Percentiles rank a stretch among this genome's conserved stretches.
phyloP scores from a whole-genome alignment of 768 basidiomycete genomes.

The Lactifluus piperatus region DNA sequence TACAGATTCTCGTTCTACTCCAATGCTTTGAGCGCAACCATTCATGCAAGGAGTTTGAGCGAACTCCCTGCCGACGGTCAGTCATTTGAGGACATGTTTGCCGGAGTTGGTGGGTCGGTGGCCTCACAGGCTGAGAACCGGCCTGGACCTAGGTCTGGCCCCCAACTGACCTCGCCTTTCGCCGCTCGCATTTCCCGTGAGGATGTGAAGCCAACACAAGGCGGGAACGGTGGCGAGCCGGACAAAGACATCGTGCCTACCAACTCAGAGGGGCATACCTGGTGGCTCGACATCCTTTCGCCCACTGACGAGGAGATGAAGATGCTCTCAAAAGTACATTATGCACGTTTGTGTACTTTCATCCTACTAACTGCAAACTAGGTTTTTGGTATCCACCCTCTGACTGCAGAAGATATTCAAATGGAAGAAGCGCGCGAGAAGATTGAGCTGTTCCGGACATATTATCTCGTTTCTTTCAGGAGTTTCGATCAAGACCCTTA shows the following conservation, averaged over 20 bases:
- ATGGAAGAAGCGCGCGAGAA: slow-evolving; percentile 99
- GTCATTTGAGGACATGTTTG: slow-evolving; percentile 85
- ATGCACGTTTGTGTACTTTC: not conserved
- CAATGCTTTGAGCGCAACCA: slow-evolving; percentile 83
- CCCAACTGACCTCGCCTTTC: not conserved
- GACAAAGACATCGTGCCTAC: not conserved
- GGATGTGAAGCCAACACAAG: not conserved
- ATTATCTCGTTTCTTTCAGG: slow-evolving; percentile 98
- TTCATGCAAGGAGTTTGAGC: slow-evolving; percentile 86
- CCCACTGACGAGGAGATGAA: slow-evolving; percentile 99
- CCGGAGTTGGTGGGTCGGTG: slow-evolving; percentile 32
- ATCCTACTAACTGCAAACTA: slow-evolving; percentile 26
- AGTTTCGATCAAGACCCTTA: slow-evolving; percentile 98
- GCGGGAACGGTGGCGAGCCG: not conserved
- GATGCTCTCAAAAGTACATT: slow-evolving; percentile 76
- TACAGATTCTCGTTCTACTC: slow-evolving; percentile 99
- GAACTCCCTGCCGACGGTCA: slow-evolving; percentile 94
- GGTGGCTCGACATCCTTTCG: slow-evolving; percentile 93
- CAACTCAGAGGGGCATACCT: slow-evolving; percentile 60
- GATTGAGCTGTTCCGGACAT: slow-evolving; percentile 97
- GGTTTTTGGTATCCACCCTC: slow-evolving; percentile 95
- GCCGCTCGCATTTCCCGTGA: not conserved
- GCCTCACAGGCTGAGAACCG: not conserved
- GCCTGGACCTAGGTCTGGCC: not conserved
- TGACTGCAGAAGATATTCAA: slow-evolving; percentile 98